phyloP scores from a whole-genome alignment of 495 filamentous ascomycete genomes.

The Penicillium egyptiacum region DNA sequence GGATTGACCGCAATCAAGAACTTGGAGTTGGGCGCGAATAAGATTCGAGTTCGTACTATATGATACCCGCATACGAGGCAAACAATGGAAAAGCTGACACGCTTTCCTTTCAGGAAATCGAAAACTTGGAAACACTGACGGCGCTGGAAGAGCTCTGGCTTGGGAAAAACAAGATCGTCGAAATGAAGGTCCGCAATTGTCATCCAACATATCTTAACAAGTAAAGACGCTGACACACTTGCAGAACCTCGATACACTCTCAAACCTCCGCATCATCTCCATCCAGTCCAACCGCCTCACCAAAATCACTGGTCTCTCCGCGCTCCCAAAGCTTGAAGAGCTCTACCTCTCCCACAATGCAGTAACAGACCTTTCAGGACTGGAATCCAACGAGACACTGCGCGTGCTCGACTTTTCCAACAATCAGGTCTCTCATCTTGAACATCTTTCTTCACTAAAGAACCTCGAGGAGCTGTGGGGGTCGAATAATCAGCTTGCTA shows the following conservation, averaged over 20 bases:
- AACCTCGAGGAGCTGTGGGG: constrained; percentile 92
- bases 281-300: constrained; percentile 97
- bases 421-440: constrained; percentile 76
- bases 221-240: neutral
- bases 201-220: neutral
- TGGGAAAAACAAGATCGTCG: constrained; percentile 95
- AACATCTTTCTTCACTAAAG: constrained; percentile 65
- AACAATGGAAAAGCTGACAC: constrained; percentile 6
- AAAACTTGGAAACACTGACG: constrained; percentile 76
- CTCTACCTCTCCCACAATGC: constrained; percentile 98
- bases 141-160: constrained; percentile 88
- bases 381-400: constrained; percentile 69
- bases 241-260: constrained; percentile 65
- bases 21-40: constrained; percentile 88
- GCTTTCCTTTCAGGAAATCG: constrained; percentile 64
- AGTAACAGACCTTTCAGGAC: constrained; percentile 72
- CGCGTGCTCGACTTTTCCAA: constrained; percentile 85
- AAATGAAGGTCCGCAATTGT: constrained; percentile 59
- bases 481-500: constrained; percentile 77
- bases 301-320: constrained; percentile 68
- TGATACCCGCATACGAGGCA: neutral
- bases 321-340: constrained; percentile 81
- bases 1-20: constrained; percentile 71
- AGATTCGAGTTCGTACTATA: constrained; percentile 62
- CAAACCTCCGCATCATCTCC: constrained; percentile 83